Percentiles rank a stretch among this genome's conserved stretches.
These are phyloP conservation scores for Coelastrella sp. DNA, from an alignment of 139 green algal species.

Conservation along the genomic window DNA sequence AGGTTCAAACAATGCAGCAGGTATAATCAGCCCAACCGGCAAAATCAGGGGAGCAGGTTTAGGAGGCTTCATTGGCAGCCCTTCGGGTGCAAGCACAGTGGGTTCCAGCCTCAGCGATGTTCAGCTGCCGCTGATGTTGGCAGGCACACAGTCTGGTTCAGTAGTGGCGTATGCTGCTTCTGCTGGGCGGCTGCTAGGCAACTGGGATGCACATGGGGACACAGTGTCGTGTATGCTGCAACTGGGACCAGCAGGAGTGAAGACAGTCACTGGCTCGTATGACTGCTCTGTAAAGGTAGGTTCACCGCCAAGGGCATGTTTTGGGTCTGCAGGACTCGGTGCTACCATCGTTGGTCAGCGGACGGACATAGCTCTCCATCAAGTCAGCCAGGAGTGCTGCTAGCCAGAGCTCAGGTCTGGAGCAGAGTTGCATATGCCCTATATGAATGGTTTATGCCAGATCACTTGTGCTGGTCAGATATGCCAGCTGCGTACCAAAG, in stretches of 20 bases:
- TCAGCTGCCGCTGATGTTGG: conserved; percentile 66
- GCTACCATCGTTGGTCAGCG: too few species aligned
- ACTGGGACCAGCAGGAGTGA: background rate
- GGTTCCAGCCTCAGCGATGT: background rate
- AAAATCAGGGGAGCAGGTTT: conserved; percentile 11
- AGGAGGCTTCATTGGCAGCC: background rate
- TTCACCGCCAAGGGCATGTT: background rate
- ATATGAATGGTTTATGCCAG: too few species aligned
- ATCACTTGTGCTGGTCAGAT: too few species aligned
- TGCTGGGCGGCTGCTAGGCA: conserved; percentile 67
- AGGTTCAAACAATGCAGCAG: background rate
- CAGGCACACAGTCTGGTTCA: conserved; percentile 67
- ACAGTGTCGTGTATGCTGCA: conserved; percentile 73
- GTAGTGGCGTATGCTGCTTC: conserved; percentile 66
- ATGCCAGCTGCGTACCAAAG: too few species aligned
- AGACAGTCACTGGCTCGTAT: conserved; percentile 74
- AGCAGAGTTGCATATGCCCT: too few species aligned
- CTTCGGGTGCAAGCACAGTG: too few species aligned
- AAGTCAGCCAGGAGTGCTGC: too few species aligned
- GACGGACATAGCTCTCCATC: too few species aligned
- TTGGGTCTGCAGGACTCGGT: too few species aligned
- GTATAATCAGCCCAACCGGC: conserved; percentile 3
- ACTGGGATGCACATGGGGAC: conserved; percentile 77
- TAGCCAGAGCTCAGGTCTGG: too few species aligned
- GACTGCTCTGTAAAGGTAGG: conserved; percentile 71